Conservation (phyloP, 106 monocot species). For the Acorus gramineus region DNA sequence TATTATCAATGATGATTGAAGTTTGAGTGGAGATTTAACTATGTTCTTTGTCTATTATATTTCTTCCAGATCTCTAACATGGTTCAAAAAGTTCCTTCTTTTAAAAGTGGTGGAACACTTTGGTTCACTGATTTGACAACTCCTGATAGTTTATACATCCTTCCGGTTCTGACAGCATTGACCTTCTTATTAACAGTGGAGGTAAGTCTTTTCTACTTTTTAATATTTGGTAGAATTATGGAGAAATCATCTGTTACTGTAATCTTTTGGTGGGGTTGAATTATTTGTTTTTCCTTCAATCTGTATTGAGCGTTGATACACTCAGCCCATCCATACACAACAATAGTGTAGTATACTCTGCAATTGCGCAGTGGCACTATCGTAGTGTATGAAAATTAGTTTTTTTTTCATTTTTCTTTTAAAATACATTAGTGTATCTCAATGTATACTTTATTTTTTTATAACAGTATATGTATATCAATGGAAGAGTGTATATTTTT, state of each 20-base stretch:
- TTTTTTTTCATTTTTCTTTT: neutral
- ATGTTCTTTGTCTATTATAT: too few relatives aligned
- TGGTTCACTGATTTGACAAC: conserved; percentile 99
- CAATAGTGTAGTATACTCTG: too few relatives aligned
- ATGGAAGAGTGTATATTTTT: too few relatives aligned
- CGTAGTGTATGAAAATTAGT: neutral
- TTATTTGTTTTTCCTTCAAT: neutral
- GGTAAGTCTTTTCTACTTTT: conserved; percentile 28
- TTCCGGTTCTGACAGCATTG: conserved; percentile 72
- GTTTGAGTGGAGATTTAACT: too few relatives aligned
- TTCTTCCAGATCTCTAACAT: conserved; percentile 71
- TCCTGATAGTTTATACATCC: conserved; percentile 56
- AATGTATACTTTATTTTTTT: neutral
- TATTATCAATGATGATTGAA: too few relatives aligned
- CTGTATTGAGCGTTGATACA: too few relatives aligned
- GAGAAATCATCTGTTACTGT: neutral
- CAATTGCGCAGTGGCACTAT: too few relatives aligned
- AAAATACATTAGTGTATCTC: neutral
- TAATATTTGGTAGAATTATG: too few relatives aligned
- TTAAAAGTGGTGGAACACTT: conserved; percentile 76
- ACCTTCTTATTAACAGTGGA: conserved; percentile 79
- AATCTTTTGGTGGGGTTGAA: conserved; percentile 27
- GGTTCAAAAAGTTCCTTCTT: conserved; percentile 97
- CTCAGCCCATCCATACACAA: too few relatives aligned
- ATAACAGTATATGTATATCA: conserved; percentile 18